These are phyloP conservation scores for Aspergillus sclerotiicarbonarius DNA, from an alignment of 495 filamentous ascomycete genomes.

Conservation along the genomic window DNA sequence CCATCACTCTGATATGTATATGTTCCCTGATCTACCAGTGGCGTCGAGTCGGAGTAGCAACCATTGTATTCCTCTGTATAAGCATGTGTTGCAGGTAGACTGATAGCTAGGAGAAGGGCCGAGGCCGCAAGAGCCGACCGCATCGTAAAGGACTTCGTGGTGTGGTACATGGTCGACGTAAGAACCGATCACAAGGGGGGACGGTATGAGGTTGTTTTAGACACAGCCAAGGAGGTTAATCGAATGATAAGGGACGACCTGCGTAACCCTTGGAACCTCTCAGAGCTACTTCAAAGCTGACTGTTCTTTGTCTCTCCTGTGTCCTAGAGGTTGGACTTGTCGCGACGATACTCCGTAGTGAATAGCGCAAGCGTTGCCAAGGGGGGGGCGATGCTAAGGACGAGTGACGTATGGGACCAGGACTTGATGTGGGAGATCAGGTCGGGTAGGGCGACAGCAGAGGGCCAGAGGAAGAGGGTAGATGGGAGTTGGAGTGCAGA, in stretches of 20 bases:
- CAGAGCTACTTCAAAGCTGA: not conserved
- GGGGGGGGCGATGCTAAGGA: not conserved
- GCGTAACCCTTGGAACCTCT: conserved; percentile 43
- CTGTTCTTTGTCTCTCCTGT: not conserved
- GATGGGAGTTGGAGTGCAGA: conserved; percentile 11
- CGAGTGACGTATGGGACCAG: not conserved
- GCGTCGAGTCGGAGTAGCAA: conserved; percentile 28
- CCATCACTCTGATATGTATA: conserved; percentile 49
- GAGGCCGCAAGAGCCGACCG: conserved; percentile 29
- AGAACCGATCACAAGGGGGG: conserved; percentile 3
- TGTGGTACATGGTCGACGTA: not conserved
- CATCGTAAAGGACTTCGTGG: conserved; percentile 26
- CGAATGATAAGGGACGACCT: conserved; percentile 44
- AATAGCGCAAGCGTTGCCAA: not conserved
- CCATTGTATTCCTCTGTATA: conserved; percentile 30
- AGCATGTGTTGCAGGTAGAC: conserved; percentile 19
- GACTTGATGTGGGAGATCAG: not conserved
- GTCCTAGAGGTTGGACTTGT: not conserved
- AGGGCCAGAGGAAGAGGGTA: not conserved
- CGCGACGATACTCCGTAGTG: not conserved
- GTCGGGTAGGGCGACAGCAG: not conserved
- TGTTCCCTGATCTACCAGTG: conserved; percentile 32
- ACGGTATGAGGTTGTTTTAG: conserved; percentile 16
- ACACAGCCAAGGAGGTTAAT: conserved; percentile 20
- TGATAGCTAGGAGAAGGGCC: conserved; percentile 27